Evolutionary conservation across 441 rosid species (phyloP), one percentile per base, ranked within the genome.

Genomic region (Viola pubescens): DNA sequence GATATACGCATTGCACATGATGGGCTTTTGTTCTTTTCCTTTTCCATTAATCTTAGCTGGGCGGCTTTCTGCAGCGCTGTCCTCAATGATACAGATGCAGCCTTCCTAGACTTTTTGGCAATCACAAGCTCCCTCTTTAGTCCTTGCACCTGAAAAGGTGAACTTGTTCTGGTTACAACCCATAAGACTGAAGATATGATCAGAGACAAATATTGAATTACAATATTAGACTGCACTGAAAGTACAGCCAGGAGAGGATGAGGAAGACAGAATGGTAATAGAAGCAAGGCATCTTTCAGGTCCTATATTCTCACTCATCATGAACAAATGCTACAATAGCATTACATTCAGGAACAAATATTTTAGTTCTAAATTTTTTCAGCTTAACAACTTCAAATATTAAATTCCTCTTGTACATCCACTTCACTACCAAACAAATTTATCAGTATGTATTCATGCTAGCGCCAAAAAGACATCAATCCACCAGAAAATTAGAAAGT

Each of bases 1-100:
- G 96, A 88, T 70, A 90, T 82, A 26, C 95, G 96, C 99, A 94
- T 94, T 42, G 99, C 99, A 72, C 80, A 90, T 49, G 99, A 90
- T 47, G 99, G 97, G 61, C 96, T 85, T 76, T 90, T 94, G 81
- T 85, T 94, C 74, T 91, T 91, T 77, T 94, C 97, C 80, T 94
- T 94, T 77, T 88, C 97, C 88, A 73, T 76, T 64, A 90, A 68
- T 48, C 94, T 80, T 57, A 79, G 67, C 72, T 94, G 97, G 51
- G 96, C 97, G 41, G 99, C 90, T 61, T 83, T 88, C 79, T 94
- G 94, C 69, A 94, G 75, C 58, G 84, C 83, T 56, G 60, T 52
- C 71, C 96, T 78, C 62, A 94, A 74, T 26, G 84, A 79, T 16
- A 77, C 74, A 72, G 88, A 90, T 52, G 96, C 96, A 16, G 66